Evolutionary conservation across 495 filamentous ascomycete genomes (phyloP).

Genomic region (Penicillium malachiteum): DNA sequence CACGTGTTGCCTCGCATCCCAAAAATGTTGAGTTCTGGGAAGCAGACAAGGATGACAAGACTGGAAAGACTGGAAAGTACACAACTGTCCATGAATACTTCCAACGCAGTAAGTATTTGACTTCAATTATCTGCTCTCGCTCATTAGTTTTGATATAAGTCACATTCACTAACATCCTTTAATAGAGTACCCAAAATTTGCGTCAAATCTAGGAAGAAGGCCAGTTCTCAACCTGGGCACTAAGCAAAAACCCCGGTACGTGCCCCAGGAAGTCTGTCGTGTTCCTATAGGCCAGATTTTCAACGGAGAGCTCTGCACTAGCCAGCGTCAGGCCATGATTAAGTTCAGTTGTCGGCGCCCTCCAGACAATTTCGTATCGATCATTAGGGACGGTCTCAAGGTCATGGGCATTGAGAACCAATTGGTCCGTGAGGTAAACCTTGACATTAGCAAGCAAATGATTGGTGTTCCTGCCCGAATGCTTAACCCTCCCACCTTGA

Average conservation of each 20-base stretch:
- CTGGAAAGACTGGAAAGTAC: not conserved
- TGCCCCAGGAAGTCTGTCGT: slow-evolving; percentile 60
- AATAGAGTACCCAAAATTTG: not conserved
- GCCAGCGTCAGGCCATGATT: slow-evolving; percentile 62
- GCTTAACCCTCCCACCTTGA: slow-evolving; percentile 14
- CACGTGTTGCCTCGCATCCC: not conserved
- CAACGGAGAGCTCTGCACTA: slow-evolving; percentile 44
- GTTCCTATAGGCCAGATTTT: slow-evolving; percentile 62
- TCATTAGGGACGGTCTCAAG: slow-evolving; percentile 50
- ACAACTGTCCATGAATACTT: slow-evolving; percentile 20
- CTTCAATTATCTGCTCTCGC: not conserved
- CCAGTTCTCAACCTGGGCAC: slow-evolving; percentile 71
- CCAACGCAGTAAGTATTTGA: slow-evolving; percentile 8
- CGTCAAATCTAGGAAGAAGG: no score
- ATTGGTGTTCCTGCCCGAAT: slow-evolving; percentile 17
- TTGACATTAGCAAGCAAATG: slow-evolving; percentile 13
- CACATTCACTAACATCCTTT: not conserved
- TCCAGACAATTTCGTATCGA: slow-evolving; percentile 58
- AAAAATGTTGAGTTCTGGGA: slow-evolving; percentile 16
- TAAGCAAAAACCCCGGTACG: slow-evolving; percentile 49
- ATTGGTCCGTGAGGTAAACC: not conserved
- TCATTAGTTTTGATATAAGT: not conserved
- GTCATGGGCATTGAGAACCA: slow-evolving; percentile 43
- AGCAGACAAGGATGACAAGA: not conserved
- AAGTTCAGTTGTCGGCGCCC: slow-evolving; percentile 63